These are phyloP conservation scores for Cyclotella sp. DNA, from an alignment of 108 stramenopile species.

Conservation along the genomic window DNA sequence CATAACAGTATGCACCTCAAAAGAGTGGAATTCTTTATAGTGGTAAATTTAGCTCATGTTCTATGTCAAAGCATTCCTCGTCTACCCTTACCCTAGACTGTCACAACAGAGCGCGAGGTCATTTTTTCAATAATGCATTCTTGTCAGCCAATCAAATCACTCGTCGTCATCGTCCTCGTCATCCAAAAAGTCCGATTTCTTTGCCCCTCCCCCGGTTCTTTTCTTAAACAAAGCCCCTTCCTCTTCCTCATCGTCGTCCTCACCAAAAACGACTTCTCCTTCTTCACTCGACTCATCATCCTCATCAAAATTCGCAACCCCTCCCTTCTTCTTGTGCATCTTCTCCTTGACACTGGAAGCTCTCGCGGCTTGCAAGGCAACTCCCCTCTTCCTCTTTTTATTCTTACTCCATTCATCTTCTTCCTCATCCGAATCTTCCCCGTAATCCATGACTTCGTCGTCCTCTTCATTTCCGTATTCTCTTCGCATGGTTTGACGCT, in stretches of 20 bases:
- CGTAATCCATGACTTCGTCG: slow-evolving; percentile 73
- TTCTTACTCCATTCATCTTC: slow-evolving; percentile 64
- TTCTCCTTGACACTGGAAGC: slow-evolving; percentile 17
- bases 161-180: slow-evolving; percentile 55
- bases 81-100: too few relatives aligned
- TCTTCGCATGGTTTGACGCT: slow-evolving; percentile 58
- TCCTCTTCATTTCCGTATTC: slow-evolving; percentile 61
- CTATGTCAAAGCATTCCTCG: too few relatives aligned
- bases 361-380: slow-evolving; percentile 26
- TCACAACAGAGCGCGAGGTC: too few relatives aligned
- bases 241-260: slow-evolving; percentile 65
- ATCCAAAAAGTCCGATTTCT: slow-evolving; percentile 51
- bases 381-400: slow-evolving; percentile 43
- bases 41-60: too few relatives aligned
- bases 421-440: slow-evolving; percentile 71
- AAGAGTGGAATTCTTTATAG: too few relatives aligned
- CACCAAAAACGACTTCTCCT: slow-evolving; percentile 60
- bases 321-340: slow-evolving; percentile 27
- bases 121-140: too few relatives aligned
- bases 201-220: slow-evolving; percentile 32
- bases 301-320: slow-evolving; percentile 18
- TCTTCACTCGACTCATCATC: slow-evolving; percentile 64
- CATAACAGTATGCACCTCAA: too few relatives aligned
- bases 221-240: slow-evolving; percentile 53
- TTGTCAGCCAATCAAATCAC: neutral